Conservation (phyloP, 768 basidiomycete species). For the Guyanaporus albipodus region DNA sequence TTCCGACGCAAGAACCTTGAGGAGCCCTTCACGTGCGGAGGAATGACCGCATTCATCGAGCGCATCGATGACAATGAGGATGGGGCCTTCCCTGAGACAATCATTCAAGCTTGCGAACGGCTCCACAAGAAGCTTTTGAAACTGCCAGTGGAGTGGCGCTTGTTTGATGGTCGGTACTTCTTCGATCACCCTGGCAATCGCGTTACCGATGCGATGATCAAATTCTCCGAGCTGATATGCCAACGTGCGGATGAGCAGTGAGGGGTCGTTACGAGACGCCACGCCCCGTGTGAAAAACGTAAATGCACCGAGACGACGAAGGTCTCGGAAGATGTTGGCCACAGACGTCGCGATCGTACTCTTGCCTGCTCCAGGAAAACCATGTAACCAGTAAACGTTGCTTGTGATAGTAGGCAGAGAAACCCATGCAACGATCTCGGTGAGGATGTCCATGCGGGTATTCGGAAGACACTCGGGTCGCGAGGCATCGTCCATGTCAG, state of each 20-base stretch:
- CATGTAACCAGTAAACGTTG: slow-evolving; percentile 33
- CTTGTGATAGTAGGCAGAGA: slow-evolving; percentile 14
- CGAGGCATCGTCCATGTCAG: slow-evolving; percentile 27
- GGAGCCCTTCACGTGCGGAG: slow-evolving; percentile 23
- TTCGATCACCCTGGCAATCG: slow-evolving; percentile 25
- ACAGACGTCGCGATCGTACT: slow-evolving; percentile 35
- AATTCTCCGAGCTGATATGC: slow-evolving; percentile 34
- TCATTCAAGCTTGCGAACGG: slow-evolving; percentile 21
- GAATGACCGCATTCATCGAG: slow-evolving; percentile 33
- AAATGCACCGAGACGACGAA: slow-evolving; percentile 35
- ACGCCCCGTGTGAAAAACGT: slow-evolving; percentile 33
- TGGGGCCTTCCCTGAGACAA: slow-evolving; percentile 23
- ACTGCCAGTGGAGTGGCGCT: slow-evolving; percentile 28
- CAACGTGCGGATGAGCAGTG: slow-evolving; percentile 31
- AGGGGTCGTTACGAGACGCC: slow-evolving; percentile 27
- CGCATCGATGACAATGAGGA: slow-evolving; percentile 34
- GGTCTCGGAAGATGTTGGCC: slow-evolving; percentile 31
- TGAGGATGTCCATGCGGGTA: slow-evolving; percentile 30
- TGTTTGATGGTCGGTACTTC: slow-evolving; percentile 29
- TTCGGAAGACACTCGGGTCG: slow-evolving; percentile 29
- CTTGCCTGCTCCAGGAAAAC: slow-evolving; percentile 36
- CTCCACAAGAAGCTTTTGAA: slow-evolving; percentile 32
- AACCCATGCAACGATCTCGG: slow-evolving; percentile 24
- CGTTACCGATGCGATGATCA: slow-evolving; percentile 26
- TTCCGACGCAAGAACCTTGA: slow-evolving; percentile 27